A percentile compares a stretch with the other conserved stretches of the same genome.
phyloP scores from a whole-genome alignment of 2,329 filamentous ascomycete genomes.

The Xylariales sp. region DNA sequence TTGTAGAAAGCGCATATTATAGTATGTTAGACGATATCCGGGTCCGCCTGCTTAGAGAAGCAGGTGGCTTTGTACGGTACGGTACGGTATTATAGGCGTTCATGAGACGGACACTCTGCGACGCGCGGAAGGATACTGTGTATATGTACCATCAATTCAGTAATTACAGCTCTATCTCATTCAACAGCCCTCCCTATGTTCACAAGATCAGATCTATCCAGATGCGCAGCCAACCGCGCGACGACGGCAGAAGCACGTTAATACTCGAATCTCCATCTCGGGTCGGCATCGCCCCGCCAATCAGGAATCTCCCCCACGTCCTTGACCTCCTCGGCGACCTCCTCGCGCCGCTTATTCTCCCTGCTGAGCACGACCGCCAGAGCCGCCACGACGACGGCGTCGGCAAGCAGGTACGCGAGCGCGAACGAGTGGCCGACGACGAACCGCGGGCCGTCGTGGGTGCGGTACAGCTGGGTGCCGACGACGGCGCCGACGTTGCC shows the following conservation, averaged over 20 bases:
- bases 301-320: constrained; percentile 63
- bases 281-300: constrained; percentile 72
- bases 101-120: not conserved
- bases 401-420: constrained; percentile 70
- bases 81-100: not conserved
- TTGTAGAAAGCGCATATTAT: not conserved
- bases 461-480: constrained; percentile 76
- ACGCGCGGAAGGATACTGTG: not conserved
- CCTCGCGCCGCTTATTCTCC: constrained; percentile 67
- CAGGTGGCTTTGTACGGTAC: constrained; percentile 4
- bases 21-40: not conserved
- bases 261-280: constrained; percentile 74
- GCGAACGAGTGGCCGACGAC: constrained; percentile 75
- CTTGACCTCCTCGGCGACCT: constrained; percentile 56
- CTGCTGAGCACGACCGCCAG: constrained; percentile 66
- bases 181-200: too few species aligned
- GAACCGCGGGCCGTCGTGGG: constrained; percentile 69
- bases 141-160: constrained; percentile 15
- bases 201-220: not conserved
- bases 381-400: constrained; percentile 63
- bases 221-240: not conserved
- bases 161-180: not conserved
- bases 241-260: constrained; percentile 42
- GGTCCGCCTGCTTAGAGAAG: not conserved
- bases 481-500: constrained; percentile 76